Evolutionary conservation across 2,329 filamentous ascomycete species (phyloP), one percentile per base, ranked within the genome.

Genomic region (Penicillium sp.): DNA sequence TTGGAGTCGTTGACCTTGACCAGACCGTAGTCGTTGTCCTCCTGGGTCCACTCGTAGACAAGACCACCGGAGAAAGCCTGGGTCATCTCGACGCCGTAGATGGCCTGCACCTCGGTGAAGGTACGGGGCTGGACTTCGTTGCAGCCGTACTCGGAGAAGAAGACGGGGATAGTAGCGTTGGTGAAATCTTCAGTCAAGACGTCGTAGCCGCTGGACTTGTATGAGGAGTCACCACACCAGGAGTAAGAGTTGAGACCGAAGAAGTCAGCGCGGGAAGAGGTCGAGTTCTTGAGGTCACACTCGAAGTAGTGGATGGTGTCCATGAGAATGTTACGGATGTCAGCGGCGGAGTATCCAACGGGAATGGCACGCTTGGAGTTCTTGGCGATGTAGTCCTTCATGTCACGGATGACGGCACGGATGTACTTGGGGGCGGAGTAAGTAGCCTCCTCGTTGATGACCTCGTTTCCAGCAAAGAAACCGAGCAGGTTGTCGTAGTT

Each of bases 101-200:
- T 74, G 11, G 83, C 78, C 47, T 76, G 74, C 2, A 88, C 84
- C 66, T 88, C 85, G 58, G 81, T 79, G 69, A 87, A 88, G 31
- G 76, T 67, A 64, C 85, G 83, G 31, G 83, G 82, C 44, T 66
- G 63, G 29, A 84, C 81, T 43, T 77, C 70, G 72, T 87, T 87
- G 78, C 85, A 88, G 58, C 85, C 85, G 59, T 86, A 87, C 65
- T 88, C 85, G 52, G 83, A 85, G 77, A 87, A 87, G 76, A 87
- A 87, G 62, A 87, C 80, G 6, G 85, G 85, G 45, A 86, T 75
- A 27, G 82, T 79, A 49, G 80, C 80, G 61, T 82, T 78, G 60
- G 75, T 64, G 73, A 88, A 87, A 69, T 83, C 79, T n/a, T 77
- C 71, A 24, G 83, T 80, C n/a, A 87, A 70, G 13, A 76, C 74